Conservation (phyloP, 352 stramenopile genomes). For the Phytophthora megakarya region DNA sequence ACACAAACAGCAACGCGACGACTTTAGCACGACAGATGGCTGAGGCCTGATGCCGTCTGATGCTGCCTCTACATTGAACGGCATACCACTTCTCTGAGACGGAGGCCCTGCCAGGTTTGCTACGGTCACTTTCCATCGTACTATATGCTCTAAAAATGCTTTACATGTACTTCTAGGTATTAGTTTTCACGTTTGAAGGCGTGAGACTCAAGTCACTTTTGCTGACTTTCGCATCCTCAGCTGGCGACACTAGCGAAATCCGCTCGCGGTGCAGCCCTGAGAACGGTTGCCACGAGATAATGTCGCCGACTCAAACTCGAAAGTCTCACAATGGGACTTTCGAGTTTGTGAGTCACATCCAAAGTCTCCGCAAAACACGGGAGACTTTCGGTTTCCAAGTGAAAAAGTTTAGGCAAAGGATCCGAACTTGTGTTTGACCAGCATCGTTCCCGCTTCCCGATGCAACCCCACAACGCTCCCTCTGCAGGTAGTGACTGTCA, state of each 20-base stretch:
- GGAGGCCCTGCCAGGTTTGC: too few relatives aligned
- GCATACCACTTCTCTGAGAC: constrained; percentile 16
- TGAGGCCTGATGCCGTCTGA: constrained; percentile 3
- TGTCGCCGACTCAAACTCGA: neutral
- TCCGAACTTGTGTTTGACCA: neutral
- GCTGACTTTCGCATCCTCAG: constrained; percentile 8
- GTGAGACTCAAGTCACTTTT: neutral
- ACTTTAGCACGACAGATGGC: constrained; percentile 13
- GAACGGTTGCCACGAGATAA: neutral
- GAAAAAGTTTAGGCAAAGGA: neutral
- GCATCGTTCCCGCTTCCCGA: constrained; percentile 5
- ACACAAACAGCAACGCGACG: constrained; percentile 19
- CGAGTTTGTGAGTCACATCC: neutral
- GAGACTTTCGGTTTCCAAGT: neutral
- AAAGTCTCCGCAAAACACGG: neutral
- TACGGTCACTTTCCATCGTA: too few relatives aligned
- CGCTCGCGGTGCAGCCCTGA: neutral
- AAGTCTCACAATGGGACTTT: neutral
- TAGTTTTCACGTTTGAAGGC: too few relatives aligned
- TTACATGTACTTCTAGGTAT: too few relatives aligned
- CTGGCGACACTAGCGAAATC: constrained; percentile 8
- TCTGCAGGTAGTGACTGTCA: constrained; percentile 23
- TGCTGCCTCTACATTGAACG: neutral
- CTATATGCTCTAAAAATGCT: too few relatives aligned
- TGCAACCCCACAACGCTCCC: constrained; percentile 16